Conservation (phyloP, 371 early-diverging fungal species). For the Batkoa obscura region DNA sequence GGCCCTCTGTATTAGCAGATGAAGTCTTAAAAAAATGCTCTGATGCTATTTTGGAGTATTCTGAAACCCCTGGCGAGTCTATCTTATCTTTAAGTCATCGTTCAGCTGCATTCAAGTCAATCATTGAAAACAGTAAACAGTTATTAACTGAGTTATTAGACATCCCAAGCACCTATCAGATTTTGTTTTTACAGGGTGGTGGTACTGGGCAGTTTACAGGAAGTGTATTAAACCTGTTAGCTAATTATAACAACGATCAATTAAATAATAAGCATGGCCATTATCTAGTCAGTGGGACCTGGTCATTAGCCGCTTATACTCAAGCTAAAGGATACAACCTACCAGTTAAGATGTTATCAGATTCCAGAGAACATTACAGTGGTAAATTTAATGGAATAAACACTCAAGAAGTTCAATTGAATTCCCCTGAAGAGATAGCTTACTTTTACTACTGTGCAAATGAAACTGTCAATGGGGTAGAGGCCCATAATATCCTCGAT, state of each 20-base stretch:
- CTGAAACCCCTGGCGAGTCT: conserved; percentile 50
- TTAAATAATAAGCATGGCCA: no score
- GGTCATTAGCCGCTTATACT: conserved; percentile 76
- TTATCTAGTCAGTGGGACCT: conserved; percentile 82
- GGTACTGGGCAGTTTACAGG: conserved; percentile 84
- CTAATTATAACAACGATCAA: no score
- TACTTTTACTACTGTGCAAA: conserved; percentile 93
- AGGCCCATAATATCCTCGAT: conserved; percentile 39
- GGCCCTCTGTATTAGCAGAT: conserved; percentile 73
- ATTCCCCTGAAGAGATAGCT: conserved; percentile 41
- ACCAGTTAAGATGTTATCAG: conserved; percentile 31
- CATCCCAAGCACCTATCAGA: conserved; percentile 72
- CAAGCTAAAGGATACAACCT: conserved; percentile 67
- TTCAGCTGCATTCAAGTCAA: conserved; percentile 51
- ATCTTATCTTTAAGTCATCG: conserved; percentile 93
- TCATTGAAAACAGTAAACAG: conserved; percentile 47
- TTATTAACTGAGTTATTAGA: conserved; percentile 43
- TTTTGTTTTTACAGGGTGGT: conserved; percentile 91
- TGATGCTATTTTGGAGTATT: conserved; percentile 56
- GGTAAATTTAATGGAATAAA: conserved; percentile 27
- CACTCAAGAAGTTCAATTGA: conserved; percentile 38
- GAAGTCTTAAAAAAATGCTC: conserved; percentile 66
- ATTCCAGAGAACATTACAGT: no score
- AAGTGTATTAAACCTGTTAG: conserved; percentile 70
- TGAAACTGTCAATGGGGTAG: conserved; percentile 94